Base-by-base conservation (phyloP, 352 stramenopile species). In the Salisapilia sapeloensis region DNA sequence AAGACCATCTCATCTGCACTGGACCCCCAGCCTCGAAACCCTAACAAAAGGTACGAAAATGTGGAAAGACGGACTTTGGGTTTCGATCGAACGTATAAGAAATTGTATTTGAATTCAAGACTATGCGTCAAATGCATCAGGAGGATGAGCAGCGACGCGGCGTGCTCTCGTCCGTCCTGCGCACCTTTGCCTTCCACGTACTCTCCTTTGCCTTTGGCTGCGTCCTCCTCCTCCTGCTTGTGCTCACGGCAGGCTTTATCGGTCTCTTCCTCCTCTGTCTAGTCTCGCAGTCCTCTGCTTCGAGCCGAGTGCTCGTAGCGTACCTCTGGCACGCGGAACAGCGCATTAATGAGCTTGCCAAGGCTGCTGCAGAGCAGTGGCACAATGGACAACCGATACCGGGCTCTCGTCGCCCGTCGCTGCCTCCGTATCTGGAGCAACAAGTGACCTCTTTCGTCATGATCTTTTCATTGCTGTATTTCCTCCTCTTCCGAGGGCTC, bases 391-490 rank as follows among this genome's bases (percentile, higher is more conserved):
- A 6, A 27, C 14, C 36, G 16, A 42, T 17, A n/a, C 19, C 37
- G 1, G 14, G 26, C 6, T 20, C 34, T 14, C 2, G 32, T 13
- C 15, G 15, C 4, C 24, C 29, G 11, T 33, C 38, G n/a, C 37
- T 39, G 2, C 38, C 38, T 15, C 7, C 8, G 7, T 13, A n/a
- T 14, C 28, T n/a, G 11, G 50, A 51, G 1, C 48, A 48, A 9
- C 62, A 78, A 33, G 58, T 82, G 25, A 82, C 66, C 17, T 11
- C 48, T 13, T 48, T 58, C 0, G 66, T 76, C 23, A 79, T 82
- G 66, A 18, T 69, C 33, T 44, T 70, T 35, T 82, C 66, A 25
- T 27, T 76, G 16, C 27, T 79, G 11, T 82, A 82, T 40, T 82
- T 82, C 17, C 22, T 82, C 36, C 38, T 77, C 28, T 78, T 82